Evolutionary conservation across 257 asterid species (phyloP), one percentile per base, ranked within the genome.

Genomic region (Jacaranda copaia): DNA sequence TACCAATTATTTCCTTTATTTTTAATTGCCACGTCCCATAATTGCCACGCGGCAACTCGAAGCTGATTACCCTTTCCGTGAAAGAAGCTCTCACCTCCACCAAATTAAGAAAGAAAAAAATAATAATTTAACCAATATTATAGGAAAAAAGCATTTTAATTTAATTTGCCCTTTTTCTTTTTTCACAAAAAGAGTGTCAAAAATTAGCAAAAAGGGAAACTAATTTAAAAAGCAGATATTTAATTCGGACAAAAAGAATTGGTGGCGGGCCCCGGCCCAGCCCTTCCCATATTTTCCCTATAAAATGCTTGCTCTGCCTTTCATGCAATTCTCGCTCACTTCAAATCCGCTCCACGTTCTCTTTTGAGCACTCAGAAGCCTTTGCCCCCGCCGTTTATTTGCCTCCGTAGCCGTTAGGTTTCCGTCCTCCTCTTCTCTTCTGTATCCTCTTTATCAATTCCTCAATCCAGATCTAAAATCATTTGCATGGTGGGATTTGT

Each of bases 251-350:
- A 85, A 46, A 15, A 62, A n/a, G n/a, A 75, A 13, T 9, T 14
- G 13, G 13, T 3, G 11, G 4, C 64, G n/a, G 78, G 76, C 19
- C 78, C 72, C 56, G 10, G 60, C 76, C 84, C 78, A 51, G 1
- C 60, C 66, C 60, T 25, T 38, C n/a, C 0, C 32, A 57, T 32
- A n/a, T n/a, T n/a, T 25, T 56, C 72, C 81, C 86, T 92, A 85
- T 92, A 90, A 87, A 88, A 16, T 4, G 32, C 32, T 20, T 46
- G 53, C 82, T 69, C 68, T 81, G 58, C 72, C 81, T 53, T 43
- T 76, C 90, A 86, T 92, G 88, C 90, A 85, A 42, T 56, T 85
- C 90, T 82, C 89, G 79, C 92, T 77, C 91, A 84, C 52, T 83
- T 80, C 72, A 40, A 51, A 15, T 66, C 60, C 67, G 4, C 69